These are phyloP conservation scores for Cryptosporidium ubiquitum DNA, from an alignment of 169 alveolate species.

Conservation along the genomic window DNA sequence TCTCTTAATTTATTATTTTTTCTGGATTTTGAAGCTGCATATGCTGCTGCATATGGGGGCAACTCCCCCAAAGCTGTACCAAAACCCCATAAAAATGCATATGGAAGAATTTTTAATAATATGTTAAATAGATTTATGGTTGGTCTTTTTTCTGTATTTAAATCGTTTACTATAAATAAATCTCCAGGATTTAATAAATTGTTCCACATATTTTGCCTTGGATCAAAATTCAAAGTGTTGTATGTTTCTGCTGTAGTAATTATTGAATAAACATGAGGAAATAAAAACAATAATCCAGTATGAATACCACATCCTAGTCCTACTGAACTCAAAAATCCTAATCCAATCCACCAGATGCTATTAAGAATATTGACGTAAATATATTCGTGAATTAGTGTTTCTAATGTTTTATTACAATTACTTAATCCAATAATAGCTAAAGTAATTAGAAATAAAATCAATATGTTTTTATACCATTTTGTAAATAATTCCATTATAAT, in stretches of 20 bases:
- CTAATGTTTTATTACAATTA: neutral
- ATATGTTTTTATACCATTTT: conserved; percentile 27
- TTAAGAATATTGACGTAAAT: conserved; percentile 70
- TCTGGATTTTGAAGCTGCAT: conserved; percentile 87
- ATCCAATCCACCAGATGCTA: conserved; percentile 83
- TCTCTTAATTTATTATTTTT: conserved; percentile 29
- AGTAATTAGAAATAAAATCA: neutral
- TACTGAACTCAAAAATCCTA: conserved; percentile 82
- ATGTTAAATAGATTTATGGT: conserved; percentile 66
- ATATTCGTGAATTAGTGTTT: conserved; percentile 1
- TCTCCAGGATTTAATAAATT: conserved; percentile 61
- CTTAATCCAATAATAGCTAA: neutral
- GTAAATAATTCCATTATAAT: neutral
- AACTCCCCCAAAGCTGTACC: conserved; percentile 96
- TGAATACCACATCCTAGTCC: conserved; percentile 88
- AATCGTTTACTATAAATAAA: conserved; percentile 1
- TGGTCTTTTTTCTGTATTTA: conserved; percentile 21
- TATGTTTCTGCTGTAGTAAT: conserved; percentile 81
- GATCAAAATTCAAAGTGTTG: conserved; percentile 80
- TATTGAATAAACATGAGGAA: conserved; percentile 83
- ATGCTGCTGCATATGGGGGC: conserved; percentile 95
- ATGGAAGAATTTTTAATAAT: conserved; percentile 76
- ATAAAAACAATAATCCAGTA: conserved; percentile 83
- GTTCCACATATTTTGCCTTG: conserved; percentile 74
- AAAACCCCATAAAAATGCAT: conserved; percentile 92